Evolutionary conservation across 2,329 filamentous ascomycete species (phyloP).

Genomic region (Aphanoascus verrucosus): DNA sequence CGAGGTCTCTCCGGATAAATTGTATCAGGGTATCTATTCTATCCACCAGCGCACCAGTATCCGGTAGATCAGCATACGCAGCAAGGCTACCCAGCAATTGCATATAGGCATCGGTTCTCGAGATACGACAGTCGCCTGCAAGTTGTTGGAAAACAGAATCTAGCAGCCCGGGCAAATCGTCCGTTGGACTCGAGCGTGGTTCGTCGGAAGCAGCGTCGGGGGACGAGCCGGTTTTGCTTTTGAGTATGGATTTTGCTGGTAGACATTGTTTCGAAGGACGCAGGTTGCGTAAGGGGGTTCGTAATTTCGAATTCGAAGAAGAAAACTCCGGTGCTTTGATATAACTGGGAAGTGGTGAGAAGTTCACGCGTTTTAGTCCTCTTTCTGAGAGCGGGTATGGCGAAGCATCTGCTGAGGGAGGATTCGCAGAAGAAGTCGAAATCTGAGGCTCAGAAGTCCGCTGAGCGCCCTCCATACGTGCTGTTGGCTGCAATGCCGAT

Average conservation of each 20-base stretch:
- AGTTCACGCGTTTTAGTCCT: slow-evolving; percentile 50
- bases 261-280: slow-evolving; percentile 43
- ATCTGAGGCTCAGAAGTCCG: background rate
- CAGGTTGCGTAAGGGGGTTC: slow-evolving; percentile 38
- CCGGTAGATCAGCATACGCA: slow-evolving; percentile 70
- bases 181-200: slow-evolving; percentile 39
- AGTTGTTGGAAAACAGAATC: slow-evolving; percentile 76
- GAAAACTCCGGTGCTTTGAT: slow-evolving; percentile 37
- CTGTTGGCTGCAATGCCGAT: slow-evolving; percentile 21
- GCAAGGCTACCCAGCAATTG: slow-evolving; percentile 66
- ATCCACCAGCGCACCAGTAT: slow-evolving; percentile 57
- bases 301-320: slow-evolving; percentile 24
- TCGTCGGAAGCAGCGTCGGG: slow-evolving; percentile 35
- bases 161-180: slow-evolving; percentile 65
- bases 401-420: slow-evolving; percentile 44
- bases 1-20: slow-evolving; percentile 75
- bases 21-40: slow-evolving; percentile 70
- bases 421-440: slow-evolving; percentile 5
- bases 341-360: slow-evolving; percentile 49
- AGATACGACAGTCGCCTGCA: slow-evolving; percentile 59
- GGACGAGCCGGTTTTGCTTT: slow-evolving; percentile 44
- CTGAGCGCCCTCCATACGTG: slow-evolving; percentile 13
- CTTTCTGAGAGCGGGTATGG: slow-evolving; percentile 29
- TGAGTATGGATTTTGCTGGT: slow-evolving; percentile 68
- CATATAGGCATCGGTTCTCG: slow-evolving; percentile 75